A percentile compares a stretch with the other conserved stretches of the same genome.
Evolutionary conservation across 208 protist species (phyloP).

Genomic region (Strigomonas culicis): DNA sequence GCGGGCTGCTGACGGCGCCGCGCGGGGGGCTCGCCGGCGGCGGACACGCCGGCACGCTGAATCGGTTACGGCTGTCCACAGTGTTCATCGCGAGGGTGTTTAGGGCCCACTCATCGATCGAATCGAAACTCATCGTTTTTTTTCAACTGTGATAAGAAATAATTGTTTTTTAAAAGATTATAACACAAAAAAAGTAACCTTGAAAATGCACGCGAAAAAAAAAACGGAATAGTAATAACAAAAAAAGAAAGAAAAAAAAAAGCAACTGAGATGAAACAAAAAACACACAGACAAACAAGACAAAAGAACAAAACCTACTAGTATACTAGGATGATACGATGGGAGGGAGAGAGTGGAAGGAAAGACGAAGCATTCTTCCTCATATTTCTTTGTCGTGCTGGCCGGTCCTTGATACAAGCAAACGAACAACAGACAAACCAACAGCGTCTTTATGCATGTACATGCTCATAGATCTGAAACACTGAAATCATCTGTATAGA

Average conservation of each 20-base stretch:
- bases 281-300: constrained; percentile 4
- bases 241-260: constrained; percentile 4
- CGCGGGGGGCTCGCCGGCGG: too few relatives aligned
- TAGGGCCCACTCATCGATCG: background rate
- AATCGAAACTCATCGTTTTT: background rate
- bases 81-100: background rate
- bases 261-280: constrained; percentile 4
- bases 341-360: background rate
- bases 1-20: background rate
- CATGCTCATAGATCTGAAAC: background rate
- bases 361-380: too few relatives aligned
- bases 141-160: too few relatives aligned
- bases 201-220: background rate
- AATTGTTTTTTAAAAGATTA: background rate
- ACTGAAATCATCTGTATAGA: background rate
- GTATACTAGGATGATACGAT: background rate
- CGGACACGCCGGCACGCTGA: too few relatives aligned
- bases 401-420: too few relatives aligned
- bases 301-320: background rate
- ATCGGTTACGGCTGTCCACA: background rate
- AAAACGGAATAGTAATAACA: background rate
- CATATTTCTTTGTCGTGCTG: too few relatives aligned
- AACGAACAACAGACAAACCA: too few relatives aligned
- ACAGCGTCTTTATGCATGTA: too few relatives aligned
- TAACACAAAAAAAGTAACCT: background rate